Conservation (phyloP, 257 asterid genomes). For the Nyctanthes arbortristis region DNA sequence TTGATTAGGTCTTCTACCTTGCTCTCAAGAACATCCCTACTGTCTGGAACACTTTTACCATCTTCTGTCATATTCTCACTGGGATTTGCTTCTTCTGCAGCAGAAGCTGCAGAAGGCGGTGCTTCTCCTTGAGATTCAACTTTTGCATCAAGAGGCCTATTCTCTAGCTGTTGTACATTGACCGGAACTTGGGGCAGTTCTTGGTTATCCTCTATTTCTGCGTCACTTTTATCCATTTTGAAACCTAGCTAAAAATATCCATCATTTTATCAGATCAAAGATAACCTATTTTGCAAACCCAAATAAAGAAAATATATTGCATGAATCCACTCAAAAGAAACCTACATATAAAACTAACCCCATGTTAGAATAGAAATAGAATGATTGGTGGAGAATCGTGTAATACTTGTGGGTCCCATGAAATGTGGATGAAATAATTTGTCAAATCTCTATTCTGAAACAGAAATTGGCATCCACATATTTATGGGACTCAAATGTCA, state of each 20-base stretch:
- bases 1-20: constrained; percentile 25
- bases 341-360: constrained; percentile 6
- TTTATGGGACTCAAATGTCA: too few species aligned
- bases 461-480: too few species aligned
- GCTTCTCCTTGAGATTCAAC: too few species aligned
- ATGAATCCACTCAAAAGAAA: constrained; percentile 1
- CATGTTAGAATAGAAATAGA: too few species aligned
- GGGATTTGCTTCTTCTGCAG: background rate
- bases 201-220: constrained; percentile 53
- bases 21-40: constrained; percentile 12
- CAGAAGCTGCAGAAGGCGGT: too few species aligned
- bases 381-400: too few species aligned
- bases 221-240: constrained; percentile 51
- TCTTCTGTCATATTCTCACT: background rate
- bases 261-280: constrained; percentile 18
- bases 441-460: too few species aligned
- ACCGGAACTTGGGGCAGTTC: constrained; percentile 28
- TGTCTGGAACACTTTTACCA: constrained; percentile 12
- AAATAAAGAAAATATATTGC: background rate
- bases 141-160: too few species aligned
- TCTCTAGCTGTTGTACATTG: constrained; percentile 10
- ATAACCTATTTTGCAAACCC: constrained; percentile 4
- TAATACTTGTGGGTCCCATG: too few species aligned
- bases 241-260: constrained; percentile 31
- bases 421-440: too few species aligned